A percentile compares a stretch with the other conserved stretches of the same genome.
phyloP scores from a whole-genome alignment of 306 rosid genomes.

The Aeschynomene evenia region DNA sequence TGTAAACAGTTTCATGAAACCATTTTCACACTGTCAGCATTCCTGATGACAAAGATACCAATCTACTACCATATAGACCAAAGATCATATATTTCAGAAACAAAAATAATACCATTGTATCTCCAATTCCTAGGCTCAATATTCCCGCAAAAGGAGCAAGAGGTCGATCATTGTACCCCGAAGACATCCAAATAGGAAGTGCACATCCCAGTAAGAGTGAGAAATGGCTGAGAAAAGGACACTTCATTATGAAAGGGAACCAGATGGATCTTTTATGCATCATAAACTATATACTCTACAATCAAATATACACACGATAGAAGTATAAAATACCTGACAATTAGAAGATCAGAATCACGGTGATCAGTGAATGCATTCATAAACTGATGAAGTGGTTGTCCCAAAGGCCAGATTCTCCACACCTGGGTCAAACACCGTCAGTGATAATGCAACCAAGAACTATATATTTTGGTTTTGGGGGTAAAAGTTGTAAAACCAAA shows the following conservation, averaged over 20 bases:
- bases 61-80: background rate
- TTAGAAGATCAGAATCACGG: slow-evolving; percentile 90
- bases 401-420: slow-evolving; percentile 97
- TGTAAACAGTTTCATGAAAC: background rate
- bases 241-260: slow-evolving; percentile 22
- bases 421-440: slow-evolving; percentile 49
- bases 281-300: slow-evolving; percentile 15
- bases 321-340: slow-evolving; percentile 64
- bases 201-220: slow-evolving; percentile 94
- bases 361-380: slow-evolving; percentile 96
- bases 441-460: slow-evolving; percentile 24
- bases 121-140: slow-evolving; percentile 92
- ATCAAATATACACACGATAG: background rate
- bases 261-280: slow-evolving; percentile 16
- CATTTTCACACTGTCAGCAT: background rate
- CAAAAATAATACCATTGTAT: slow-evolving; percentile 67
- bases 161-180: slow-evolving; percentile 83
- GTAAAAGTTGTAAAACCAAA: slow-evolving; percentile 5
- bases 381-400: slow-evolving; percentile 73
- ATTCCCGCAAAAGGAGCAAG: slow-evolving; percentile 96
- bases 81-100: background rate
- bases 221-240: slow-evolving; percentile 64
- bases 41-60: background rate
- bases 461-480: background rate
- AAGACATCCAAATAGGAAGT: slow-evolving; percentile 92